Base-by-base conservation (phyloP, 140 eudicot genomes). In the Oenanthe javanica region DNA sequence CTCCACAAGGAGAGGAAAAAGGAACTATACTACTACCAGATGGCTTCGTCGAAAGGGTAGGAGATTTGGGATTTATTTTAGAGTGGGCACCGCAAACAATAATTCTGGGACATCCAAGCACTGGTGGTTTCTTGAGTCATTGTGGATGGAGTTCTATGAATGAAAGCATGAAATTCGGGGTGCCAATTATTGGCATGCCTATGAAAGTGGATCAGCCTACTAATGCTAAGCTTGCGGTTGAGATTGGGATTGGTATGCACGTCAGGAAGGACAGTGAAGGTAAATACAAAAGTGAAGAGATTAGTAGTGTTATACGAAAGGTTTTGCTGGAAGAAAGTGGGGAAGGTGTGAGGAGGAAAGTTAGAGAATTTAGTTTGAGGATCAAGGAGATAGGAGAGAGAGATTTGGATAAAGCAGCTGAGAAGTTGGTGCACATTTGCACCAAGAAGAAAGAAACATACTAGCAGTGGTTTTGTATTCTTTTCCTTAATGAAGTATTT, bases 41-140 rank as follows among this genome's bases (percentile, higher is more conserved):
- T 27, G 75, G 75, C 10, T 70, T 70, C 10, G n/a, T 27, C 19
- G 48, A 36, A 40, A 70, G 75, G 75, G 75, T 70, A 5, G 75
- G 75, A 70, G 23, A 70, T 6, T 8, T 11, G 10, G 75, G 75
- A 36, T 21, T 70, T 40, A 36, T 36, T 70, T 11, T 66, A 36
- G 73, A 66, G 73, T 66, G 73, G 73, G 73, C 43, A 25, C 73
- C 73, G 43, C 73, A 66, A 43, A 36, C 73, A 66, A 66, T 9
- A 36, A 66, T 66, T 27, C 27, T 66, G 19, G 73, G 73, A 66
- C 73, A 66, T 66, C 36, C 75, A 4, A 70, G 75, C 48, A 70
- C 75, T 31, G 48, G 75, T 27, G 75, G 75, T 31, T 70, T 70
- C 23, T 31, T 70, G 19, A 70, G 75, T 70, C 75, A 70, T 38